Base-by-base conservation (phyloP, 176 grass and related monocot species). In the Ensete glaucum region DNA sequence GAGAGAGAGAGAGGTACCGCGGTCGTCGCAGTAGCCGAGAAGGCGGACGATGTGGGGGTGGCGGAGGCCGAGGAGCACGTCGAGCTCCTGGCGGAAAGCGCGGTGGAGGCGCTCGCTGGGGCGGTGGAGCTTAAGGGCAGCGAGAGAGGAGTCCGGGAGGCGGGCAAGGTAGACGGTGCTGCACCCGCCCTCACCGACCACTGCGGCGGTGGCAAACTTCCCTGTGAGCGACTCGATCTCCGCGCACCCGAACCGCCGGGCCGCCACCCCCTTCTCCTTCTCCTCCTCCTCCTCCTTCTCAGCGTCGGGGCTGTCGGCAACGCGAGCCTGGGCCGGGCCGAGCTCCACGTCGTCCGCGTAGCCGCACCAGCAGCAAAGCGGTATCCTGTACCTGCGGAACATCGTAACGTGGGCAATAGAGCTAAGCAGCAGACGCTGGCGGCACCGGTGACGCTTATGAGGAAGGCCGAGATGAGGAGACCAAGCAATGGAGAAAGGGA, bases 51-150 rank as follows among this genome's bases (percentile, higher is more conserved):
- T 90, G 86, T 92, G 82, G 0, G 87, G 89, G 76, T 96, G 93
- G 1, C 82, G 79, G 15, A 97, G 48, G 66, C 87, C 85, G 52
- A 79, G 83, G 78, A 92, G 87, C 50, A 87, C 58, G 24, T 92
- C 90, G 56, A 93, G 85, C 79, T 93, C 93, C 85, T 92, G 85
- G 72, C 82, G 84, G 79, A 93, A 97, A 1, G 86, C 90, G 81
- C 87, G 93, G 75, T 97, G 90, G 54, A 92, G 83, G n/a, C 93
- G 83, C 81, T 96, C 93, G 87, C 93, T 96, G 76, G 89, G 87
- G 82, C 93, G 81, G 74, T 92, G 93, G 14, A 97, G 81, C 79
- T 97, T 97, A 67, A 97, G 85, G 56, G 93, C 93, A 51, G 83
- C 93, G 74, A 90, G 88, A 0, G 82, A 79, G 11, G 49, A 69